Base-by-base conservation (phyloP, 2,329 filamentous ascomycete genomes). In the Trichoderma atrobrunneum region DNA sequence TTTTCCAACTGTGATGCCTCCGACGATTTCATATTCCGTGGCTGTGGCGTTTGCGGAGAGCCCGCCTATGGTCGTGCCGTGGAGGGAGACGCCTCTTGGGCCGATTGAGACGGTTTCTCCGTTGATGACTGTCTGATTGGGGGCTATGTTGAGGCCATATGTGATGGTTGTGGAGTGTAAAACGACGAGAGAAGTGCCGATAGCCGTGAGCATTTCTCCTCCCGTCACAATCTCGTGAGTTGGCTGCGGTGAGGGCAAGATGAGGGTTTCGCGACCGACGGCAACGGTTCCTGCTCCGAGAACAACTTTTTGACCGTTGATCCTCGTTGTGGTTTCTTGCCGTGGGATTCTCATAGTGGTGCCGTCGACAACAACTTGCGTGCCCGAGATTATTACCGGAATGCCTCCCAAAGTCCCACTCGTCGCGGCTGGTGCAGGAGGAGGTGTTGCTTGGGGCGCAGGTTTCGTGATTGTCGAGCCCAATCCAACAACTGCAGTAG, bases 51-150 rank as follows among this genome's bases (percentile, higher is more conserved):
- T 74, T 16, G 83, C 85, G 0, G 75, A 72, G 3, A 77, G 74
- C 0, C 86, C 86, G 21, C 86, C 86, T 0, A 88, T 71, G 0
- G 82, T 84, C 34, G 78, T 80, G 34, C 81, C 81, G 74, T 80
- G 82, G 2, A 85, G 76, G 2, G 81, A 74, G 7, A 87, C 76
- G 24, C 84, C 86, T 0, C 77, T 78, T 3, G 86, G 84, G 0
- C 84, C 87, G 66, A 90, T 81, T 2, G 84, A 82, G 73, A 90
- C 80, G 5, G 84, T 85, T 54, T 87, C 86, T 18, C 85, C 86
- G 72, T 84, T 83, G 30, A 91, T 76, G 2, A 84, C 79, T 16
- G 81, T 79, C 0, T 82, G 82, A 0, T 78, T 77, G 1, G 76
- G 77, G 4, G 81, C 73, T 4, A 79, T 77, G 32, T 74, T 76